A percentile compares a stretch with the other conserved stretches of the same genome.
phyloP scores from a whole-genome alignment of 305 asterid species.

The Galium porrigens region DNA sequence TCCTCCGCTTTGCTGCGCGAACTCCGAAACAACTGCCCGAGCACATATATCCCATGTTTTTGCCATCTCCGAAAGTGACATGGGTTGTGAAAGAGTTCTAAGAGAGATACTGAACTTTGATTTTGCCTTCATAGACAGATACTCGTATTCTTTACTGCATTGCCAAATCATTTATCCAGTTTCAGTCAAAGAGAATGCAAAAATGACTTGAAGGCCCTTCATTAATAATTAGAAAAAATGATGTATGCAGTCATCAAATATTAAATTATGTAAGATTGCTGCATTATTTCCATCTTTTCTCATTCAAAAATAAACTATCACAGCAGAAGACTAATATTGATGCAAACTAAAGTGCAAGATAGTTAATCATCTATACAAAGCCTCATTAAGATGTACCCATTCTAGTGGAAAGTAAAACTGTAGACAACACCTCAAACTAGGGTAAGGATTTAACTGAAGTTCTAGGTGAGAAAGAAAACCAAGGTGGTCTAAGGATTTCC shows the following conservation, averaged over 20 bases:
- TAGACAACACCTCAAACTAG: not conserved
- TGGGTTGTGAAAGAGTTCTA: constrained; percentile 60
- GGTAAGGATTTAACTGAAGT: not conserved
- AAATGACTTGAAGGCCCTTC: not conserved
- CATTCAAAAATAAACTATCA: not conserved
- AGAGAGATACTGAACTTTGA: constrained; percentile 70
- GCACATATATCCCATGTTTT: constrained; percentile 86
- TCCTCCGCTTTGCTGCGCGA: constrained; percentile 68
- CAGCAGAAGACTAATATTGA: not conserved
- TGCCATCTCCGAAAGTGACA: constrained; percentile 73
- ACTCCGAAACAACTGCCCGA: constrained; percentile 60
- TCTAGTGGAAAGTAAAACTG: not conserved
- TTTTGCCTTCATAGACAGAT: constrained; percentile 61
- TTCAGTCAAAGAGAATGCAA: not conserved
- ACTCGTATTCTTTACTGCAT: constrained; percentile 73
- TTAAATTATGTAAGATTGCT: not conserved
- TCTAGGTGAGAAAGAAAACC: no score
- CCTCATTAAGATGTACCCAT: not conserved
- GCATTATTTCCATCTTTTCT: not conserved
- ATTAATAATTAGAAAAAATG: not conserved
- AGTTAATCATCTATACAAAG: not conserved
- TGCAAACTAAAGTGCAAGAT: not conserved
- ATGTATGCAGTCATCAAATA: not conserved
- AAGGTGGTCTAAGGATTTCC: not conserved
- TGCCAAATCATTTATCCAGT: constrained; percentile 1